Base-by-base conservation (phyloP, 495 filamentous ascomycete genomes). In the Penicillium roqueforti region DNA sequence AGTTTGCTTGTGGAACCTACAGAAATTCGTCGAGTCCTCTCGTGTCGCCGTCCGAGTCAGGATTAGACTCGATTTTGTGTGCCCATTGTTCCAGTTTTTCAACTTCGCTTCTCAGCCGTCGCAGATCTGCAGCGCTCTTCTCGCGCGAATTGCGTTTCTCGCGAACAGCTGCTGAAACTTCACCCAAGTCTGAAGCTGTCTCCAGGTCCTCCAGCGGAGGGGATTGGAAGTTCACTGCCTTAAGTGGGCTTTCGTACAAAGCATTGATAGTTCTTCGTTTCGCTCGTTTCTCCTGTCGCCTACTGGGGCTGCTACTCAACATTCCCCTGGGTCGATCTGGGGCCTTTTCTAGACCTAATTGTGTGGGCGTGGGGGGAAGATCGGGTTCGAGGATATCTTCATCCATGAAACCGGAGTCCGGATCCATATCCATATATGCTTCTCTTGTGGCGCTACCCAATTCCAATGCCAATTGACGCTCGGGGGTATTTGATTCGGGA, bases 321-420 rank as follows among this genome's bases (percentile, higher is more conserved):
- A 71, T 54, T 10, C 68, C 69, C 55, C 55, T 68, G 1, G 64
- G 61, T 36, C 70, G 70, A 40, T 69, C 68, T 1, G 68, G 69
- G 6, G 68, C 71, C 37, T 63, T 67, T 53, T 76, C 80, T 49
- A 85, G 68, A 3, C 82, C 82, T 36, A 76, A 59, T 51, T 85
- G 78, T 28, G 81, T 83, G 18, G 86, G 86, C 4, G 86, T 89
- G 9, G 85, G 85, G 8, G 87, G 87, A 20, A 91, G 72, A 32
- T 87, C 84, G 8, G 85, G 86, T 57, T 91, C 86, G 16, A 75
- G 72, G 22, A 71, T 51, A 11, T 69, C 75, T 0, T 72, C 73
- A 4, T 63, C 66, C 39, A 72, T 63, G 7, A 74, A 68, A 20
- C 67, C 68, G 41, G 43, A 46, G 19, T 59, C 64, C 8, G 63